phyloP scores from a whole-genome alignment of 2,329 filamentous ascomycete species.

The Colletotrichum sp. region DNA sequence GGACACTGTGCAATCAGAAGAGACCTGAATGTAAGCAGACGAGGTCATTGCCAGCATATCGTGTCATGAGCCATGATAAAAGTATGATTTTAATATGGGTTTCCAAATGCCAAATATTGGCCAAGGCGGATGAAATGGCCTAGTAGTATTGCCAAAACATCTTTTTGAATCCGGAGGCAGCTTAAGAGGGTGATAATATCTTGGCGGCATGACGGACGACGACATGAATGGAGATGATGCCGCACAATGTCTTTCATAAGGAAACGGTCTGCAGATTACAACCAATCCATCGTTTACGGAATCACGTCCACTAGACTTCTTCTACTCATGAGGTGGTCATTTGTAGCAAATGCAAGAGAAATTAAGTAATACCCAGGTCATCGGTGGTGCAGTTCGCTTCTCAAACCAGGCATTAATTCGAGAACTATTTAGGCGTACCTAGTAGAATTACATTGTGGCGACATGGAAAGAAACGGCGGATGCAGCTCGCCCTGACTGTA shows the following conservation, averaged over 20 bases:
- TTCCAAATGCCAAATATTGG: neutral
- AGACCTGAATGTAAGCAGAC: neutral
- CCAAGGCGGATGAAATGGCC: neutral
- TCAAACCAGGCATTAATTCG: neutral
- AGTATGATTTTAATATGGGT: neutral
- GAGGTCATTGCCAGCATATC: neutral
- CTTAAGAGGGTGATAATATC: neutral
- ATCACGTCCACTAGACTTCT: neutral
- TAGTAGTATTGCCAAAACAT: neutral
- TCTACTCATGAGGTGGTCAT: neutral
- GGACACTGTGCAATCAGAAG: neutral
- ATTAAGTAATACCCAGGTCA: neutral
- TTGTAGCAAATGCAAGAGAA: neutral
- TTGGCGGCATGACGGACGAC: neutral
- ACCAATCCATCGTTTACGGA: neutral
- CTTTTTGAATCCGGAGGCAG: rapidly evolving
- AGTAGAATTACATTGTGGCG: neutral
- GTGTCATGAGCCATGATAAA: neutral
- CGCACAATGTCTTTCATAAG: rapidly evolving
- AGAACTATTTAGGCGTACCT: neutral
- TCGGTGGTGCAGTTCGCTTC: neutral
- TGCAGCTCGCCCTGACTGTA: neutral
- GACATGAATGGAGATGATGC: neutral
- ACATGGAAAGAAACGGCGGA: neutral
- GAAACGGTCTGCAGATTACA: neutral